phyloP scores from a whole-genome alignment of 83 land plant species.

The Picea abies region DNA sequence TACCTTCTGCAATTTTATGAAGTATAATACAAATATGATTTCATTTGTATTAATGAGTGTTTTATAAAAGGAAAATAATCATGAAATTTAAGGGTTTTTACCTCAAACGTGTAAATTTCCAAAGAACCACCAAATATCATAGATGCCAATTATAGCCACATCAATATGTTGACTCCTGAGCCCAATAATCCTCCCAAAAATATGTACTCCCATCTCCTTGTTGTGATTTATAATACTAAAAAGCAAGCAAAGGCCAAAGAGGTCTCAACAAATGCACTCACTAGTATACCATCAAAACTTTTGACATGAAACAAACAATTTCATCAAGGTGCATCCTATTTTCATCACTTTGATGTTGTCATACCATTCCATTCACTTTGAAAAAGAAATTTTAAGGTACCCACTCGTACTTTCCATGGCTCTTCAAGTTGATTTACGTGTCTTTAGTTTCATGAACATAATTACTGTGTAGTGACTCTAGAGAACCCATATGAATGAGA shows the following conservation, averaged over 20 bases:
- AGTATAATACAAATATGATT: no score
- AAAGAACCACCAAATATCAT: constrained; percentile 61
- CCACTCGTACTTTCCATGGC: no score
- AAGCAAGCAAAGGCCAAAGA: constrained; percentile 77
- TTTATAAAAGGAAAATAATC: not conserved
- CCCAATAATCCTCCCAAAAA: no score
- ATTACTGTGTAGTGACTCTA: no score
- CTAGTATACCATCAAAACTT: not conserved
- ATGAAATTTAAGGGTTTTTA: constrained; percentile 1
- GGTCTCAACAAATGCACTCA: constrained; percentile 69
- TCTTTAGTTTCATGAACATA: no score
- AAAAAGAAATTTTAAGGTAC: no score
- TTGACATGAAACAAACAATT: not conserved
- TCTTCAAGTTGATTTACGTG: no score
- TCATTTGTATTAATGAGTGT: no score
- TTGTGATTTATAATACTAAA: constrained; percentile 66
- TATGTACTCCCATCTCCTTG: constrained; percentile 65
- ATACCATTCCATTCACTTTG: no score
- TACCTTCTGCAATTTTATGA: no score
- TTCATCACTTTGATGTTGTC: no score
- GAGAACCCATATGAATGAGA: no score
- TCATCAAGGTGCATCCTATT: not conserved
- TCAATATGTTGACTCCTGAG: constrained; percentile 17
- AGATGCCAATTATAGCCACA: constrained; percentile 71
- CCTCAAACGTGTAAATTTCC: constrained; percentile 70